Conservation (phyloP, 139 green algal species). For the Chlorella sp. region DNA sequence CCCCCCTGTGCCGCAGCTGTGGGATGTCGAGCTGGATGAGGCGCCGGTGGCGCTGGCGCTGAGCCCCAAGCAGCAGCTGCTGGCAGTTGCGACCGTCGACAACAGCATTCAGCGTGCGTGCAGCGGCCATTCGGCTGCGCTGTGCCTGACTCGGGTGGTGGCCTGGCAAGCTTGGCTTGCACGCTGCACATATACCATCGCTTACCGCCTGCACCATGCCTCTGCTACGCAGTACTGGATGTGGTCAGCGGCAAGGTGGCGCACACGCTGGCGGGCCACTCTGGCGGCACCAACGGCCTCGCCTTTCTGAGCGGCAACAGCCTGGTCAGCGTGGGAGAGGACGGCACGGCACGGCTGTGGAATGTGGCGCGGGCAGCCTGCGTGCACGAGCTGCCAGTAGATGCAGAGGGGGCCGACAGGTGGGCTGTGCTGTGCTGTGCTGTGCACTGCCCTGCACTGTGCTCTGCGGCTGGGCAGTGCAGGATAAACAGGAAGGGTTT, state of each 20-base stretch:
- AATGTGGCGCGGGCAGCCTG: slow-evolving; percentile 13
- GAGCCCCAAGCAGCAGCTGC: slow-evolving; percentile 34
- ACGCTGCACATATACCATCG: not conserved
- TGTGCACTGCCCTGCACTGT: too few species aligned
- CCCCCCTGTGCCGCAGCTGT: not conserved
- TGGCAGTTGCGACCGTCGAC: slow-evolving; percentile 32
- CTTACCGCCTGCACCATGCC: not conserved
- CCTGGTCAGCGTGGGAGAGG: slow-evolving; percentile 37
- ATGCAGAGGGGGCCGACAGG: slow-evolving; percentile 37
- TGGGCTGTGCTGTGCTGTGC: not conserved
- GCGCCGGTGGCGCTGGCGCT: slow-evolving; percentile 1
- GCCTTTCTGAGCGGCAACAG: slow-evolving; percentile 33
- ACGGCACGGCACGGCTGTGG: slow-evolving; percentile 35
- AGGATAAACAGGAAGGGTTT: too few species aligned
- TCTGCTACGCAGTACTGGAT: slow-evolving; percentile 3
- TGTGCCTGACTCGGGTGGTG: too few species aligned
- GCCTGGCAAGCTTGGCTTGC: too few species aligned
- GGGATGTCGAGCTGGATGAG: slow-evolving; percentile 30
- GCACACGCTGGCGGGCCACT: slow-evolving; percentile 24
- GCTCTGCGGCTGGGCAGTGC: too few species aligned
- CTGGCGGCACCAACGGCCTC: slow-evolving; percentile 38
- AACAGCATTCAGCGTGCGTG: not conserved
- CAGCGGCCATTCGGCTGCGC: not conserved
- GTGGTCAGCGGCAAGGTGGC: slow-evolving; percentile 16
- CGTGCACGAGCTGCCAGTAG: slow-evolving; percentile 23